Percentiles rank a stretch among this genome's conserved stretches.
phyloP scores from a whole-genome alignment of 305 asterid genomes.

The Fraxinus angustifolia region DNA sequence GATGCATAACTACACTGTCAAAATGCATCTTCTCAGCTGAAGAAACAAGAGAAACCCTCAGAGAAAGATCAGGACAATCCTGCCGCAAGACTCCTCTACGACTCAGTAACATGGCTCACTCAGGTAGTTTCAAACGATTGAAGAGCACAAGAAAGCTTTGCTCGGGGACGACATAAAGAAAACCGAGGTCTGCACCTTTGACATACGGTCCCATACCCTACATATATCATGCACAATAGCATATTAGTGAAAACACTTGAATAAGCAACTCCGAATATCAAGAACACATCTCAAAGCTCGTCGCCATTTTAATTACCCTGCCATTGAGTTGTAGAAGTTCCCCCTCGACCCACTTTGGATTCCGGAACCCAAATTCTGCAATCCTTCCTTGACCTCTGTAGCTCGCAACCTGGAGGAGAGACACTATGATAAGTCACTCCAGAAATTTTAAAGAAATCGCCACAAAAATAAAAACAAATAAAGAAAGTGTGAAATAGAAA shows the following conservation, averaged over 20 bases:
- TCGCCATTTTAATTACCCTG: constrained; percentile 47
- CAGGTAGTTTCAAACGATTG: constrained; percentile 79
- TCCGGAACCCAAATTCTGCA: constrained; percentile 76
- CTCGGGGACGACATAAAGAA: constrained; percentile 77
- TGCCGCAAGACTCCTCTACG: neutral
- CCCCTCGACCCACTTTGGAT: constrained; percentile 92
- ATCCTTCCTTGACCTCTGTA: constrained; percentile 93
- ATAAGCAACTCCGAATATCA: constrained; percentile 1
- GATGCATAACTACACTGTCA: neutral
- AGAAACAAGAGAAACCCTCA: constrained; percentile 3
- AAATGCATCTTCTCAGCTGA: neutral
- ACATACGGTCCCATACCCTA: constrained; percentile 83
- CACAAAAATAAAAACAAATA: neutral
- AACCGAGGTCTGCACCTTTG: constrained; percentile 95
- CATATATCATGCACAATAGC: neutral
- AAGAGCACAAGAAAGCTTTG: constrained; percentile 94
- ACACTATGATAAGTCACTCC: constrained; percentile 1
- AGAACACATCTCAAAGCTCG: neutral
- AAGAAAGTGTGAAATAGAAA: neutral
- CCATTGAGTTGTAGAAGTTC: constrained; percentile 89
- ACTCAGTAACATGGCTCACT: constrained; percentile 29
- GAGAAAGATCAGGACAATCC: neutral
- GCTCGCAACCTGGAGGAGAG: constrained; percentile 58
- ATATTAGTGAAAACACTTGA: constrained; percentile 4
- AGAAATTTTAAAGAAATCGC: neutral